phyloP scores from a whole-genome alignment of 176 grass and related monocot species.

The Musa itinerans region DNA sequence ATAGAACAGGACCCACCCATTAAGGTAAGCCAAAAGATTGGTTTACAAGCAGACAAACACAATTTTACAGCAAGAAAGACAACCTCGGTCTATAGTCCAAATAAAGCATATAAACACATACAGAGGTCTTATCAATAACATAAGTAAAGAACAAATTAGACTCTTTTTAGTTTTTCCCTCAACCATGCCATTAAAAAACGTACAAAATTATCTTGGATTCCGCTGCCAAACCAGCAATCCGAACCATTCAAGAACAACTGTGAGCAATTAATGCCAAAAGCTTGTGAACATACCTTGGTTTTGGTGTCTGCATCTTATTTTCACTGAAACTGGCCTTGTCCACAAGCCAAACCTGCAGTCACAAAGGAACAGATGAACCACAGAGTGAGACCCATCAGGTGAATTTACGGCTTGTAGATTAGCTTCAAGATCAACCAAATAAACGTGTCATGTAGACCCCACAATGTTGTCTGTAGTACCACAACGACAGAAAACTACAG shows the following conservation, averaged over 20 bases:
- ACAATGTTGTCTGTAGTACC: neutral
- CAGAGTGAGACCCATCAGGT: neutral
- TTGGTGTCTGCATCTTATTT: neutral
- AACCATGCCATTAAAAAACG: neutral
- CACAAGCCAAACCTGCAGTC: neutral
- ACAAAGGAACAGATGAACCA: neutral
- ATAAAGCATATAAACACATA: neutral
- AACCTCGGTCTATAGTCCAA: neutral
- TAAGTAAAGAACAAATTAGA: neutral
- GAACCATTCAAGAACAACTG: neutral
- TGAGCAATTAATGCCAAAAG: conserved; percentile 1
- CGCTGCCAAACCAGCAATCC: neutral
- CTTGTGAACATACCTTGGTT: neutral
- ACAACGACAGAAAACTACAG: neutral
- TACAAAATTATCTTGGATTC: neutral
- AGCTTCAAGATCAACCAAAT: neutral
- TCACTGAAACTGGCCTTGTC: neutral
- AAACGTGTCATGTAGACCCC: neutral
- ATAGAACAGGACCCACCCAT: too few relatives aligned
- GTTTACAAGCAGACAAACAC: too few relatives aligned
- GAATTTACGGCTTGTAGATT: neutral
- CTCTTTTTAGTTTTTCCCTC: neutral
- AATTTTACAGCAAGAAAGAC: too few relatives aligned
- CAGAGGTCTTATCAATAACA: neutral
- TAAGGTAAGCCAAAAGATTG: too few relatives aligned